Percentiles rank a stretch among this genome's conserved stretches.
These are phyloP conservation scores for Soucietia sequanensis DNA, from an alignment of 805 yeast species.

Conservation along the genomic window DNA sequence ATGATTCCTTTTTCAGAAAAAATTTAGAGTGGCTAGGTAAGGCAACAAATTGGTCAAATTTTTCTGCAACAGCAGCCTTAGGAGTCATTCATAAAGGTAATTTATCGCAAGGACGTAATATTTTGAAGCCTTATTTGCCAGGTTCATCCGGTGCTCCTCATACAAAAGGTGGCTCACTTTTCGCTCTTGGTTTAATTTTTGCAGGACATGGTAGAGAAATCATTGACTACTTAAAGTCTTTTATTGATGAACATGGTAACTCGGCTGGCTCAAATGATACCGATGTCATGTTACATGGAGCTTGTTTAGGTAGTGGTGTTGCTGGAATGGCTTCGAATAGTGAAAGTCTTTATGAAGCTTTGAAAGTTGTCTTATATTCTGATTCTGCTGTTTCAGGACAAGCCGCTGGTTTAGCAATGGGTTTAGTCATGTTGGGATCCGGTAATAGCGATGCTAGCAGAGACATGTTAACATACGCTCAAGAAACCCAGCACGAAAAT, in stretches of 20 bases:
- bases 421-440: conserved; percentile 91
- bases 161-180: conserved; percentile 93
- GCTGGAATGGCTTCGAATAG: conserved; percentile 94
- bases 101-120: conserved; percentile 81
- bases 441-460: conserved; percentile 64
- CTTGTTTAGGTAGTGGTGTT: conserved; percentile 90
- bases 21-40: conserved; percentile 95
- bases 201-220: conserved; percentile 95
- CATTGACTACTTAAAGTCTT: conserved; percentile 71
- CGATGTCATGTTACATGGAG: conserved; percentile 92
- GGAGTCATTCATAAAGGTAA: conserved; percentile 98
- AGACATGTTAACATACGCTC: conserved; percentile 88
- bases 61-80: conserved; percentile 95
- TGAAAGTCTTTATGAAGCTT: conserved; percentile 70
- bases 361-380: conserved; percentile 78
- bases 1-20: conserved; percentile 84
- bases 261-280: conserved; percentile 65
- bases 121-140: conserved; percentile 89
- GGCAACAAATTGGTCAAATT: conserved; percentile 98
- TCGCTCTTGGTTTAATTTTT: conserved; percentile 88
- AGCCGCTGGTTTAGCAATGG: conserved; percentile 96
- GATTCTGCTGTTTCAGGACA: conserved; percentile 95
- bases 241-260: conserved; percentile 64
- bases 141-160: conserved; percentile 77
- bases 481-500: conserved; percentile 94